phyloP scores from a whole-genome alignment of 2,329 filamentous ascomycete genomes.

The Domatiomyces globalis region DNA sequence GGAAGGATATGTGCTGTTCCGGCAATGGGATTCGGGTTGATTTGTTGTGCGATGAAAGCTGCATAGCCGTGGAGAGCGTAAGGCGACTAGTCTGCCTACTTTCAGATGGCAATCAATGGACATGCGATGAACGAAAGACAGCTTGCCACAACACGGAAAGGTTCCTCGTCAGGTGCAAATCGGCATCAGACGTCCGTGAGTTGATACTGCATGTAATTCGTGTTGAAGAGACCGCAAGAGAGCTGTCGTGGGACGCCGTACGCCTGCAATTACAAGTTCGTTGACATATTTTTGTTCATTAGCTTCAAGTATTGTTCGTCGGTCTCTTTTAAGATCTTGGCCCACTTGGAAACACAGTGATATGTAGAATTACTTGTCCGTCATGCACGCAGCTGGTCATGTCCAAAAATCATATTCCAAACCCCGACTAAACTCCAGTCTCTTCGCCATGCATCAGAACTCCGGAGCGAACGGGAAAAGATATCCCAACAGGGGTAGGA shows the following conservation, averaged over 20 bases:
- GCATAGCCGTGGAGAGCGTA: too few species aligned
- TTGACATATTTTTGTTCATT: background rate
- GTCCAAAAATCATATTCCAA: constrained; percentile 1
- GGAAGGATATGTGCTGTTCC: too few species aligned
- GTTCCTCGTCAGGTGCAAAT: too few species aligned
- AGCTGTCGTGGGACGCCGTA: background rate
- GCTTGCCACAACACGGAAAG: too few species aligned
- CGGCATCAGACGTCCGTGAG: too few species aligned
- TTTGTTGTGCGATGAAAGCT: too few species aligned
- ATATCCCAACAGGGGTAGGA: background rate
- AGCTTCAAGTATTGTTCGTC: background rate
- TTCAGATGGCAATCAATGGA: too few species aligned
- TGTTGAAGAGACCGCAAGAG: background rate
- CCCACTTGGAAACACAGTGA: background rate
- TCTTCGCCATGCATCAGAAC: constrained; percentile 3
- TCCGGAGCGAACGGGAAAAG: background rate
- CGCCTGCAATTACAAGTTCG: background rate
- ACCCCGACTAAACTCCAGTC: background rate
- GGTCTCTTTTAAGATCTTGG: background rate
- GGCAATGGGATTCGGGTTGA: too few species aligned
- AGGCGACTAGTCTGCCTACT: too few species aligned
- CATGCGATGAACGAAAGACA: too few species aligned
- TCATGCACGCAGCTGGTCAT: constrained; percentile 5
- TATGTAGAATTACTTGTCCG: constrained; percentile 1
- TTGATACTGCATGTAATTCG: too few species aligned